A percentile compares a stretch with the other conserved stretches of the same genome.
Conservation (phyloP, 768 basidiomycete species). For the Boletus insuetus region DNA sequence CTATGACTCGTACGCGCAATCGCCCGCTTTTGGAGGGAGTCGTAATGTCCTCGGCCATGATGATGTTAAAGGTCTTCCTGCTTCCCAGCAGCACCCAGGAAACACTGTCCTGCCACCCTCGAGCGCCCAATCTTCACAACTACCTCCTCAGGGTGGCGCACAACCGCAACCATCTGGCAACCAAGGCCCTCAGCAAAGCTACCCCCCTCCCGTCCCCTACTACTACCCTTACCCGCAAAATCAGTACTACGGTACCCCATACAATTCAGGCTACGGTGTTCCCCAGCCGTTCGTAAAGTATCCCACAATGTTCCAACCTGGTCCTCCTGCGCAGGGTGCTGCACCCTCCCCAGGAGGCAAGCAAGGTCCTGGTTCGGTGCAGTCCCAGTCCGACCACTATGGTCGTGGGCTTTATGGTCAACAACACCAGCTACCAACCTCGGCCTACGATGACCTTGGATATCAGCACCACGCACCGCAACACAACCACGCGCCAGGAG, state of each 20-base stretch:
- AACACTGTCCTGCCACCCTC: conserved; percentile 50
- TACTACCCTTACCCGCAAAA: conserved; percentile 72
- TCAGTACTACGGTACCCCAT: conserved; percentile 74
- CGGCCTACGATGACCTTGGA: conserved; percentile 48
- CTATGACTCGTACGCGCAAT: conserved; percentile 74
- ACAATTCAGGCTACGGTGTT: conserved; percentile 52
- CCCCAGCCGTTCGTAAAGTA: conserved; percentile 78
- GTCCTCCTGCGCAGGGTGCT: conserved; percentile 64
- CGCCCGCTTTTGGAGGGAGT: conserved; percentile 54
- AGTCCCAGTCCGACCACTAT: conserved; percentile 56
- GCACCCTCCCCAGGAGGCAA: conserved; percentile 65
- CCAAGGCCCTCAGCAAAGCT: conserved; percentile 64
- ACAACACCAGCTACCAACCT: conserved; percentile 45
- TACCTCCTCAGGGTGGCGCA: conserved; percentile 44
- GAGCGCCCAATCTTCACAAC: conserved; percentile 51
- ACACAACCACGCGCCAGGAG: conserved; percentile 51
- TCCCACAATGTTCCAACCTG: conserved; percentile 71
- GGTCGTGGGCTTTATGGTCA: conserved; percentile 66
- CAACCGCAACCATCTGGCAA: conserved; percentile 58
- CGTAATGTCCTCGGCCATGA: conserved; percentile 70
- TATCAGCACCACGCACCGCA: conserved; percentile 56
- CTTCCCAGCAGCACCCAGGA: conserved; percentile 58
- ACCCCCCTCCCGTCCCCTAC: conserved; percentile 60
- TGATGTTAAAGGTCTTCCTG: conserved; percentile 68
- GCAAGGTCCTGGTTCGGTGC: conserved; percentile 56